phyloP scores from a whole-genome alignment of 2,329 filamentous ascomycete genomes.

The Fusarium buxicola region DNA sequence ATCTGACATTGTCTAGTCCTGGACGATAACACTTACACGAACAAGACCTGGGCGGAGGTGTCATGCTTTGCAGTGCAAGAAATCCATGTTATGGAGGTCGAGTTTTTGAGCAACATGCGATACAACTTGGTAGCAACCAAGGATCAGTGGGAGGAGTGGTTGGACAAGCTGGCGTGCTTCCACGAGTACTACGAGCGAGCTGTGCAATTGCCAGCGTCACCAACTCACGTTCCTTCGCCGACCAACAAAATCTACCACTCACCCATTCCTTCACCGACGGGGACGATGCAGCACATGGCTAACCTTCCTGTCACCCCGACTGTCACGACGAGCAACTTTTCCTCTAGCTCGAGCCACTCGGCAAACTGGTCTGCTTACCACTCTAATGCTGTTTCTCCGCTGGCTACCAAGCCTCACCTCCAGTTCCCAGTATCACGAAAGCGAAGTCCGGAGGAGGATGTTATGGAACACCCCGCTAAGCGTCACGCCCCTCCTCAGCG shows the following conservation, averaged over 20 bases:
- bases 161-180: slow-evolving; percentile 84
- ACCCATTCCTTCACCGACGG: slow-evolving; percentile 63
- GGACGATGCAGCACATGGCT: slow-evolving; percentile 45
- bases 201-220: slow-evolving; percentile 57
- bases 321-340: slow-evolving; percentile 50
- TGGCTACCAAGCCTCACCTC: slow-evolving; percentile 60
- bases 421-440: slow-evolving; percentile 59
- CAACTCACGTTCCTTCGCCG: slow-evolving; percentile 57
- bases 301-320: slow-evolving; percentile 51
- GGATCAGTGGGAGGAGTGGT: slow-evolving; percentile 88
- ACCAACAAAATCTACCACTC: slow-evolving; percentile 55
- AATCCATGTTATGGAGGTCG: slow-evolving; percentile 99
- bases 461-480: slow-evolving; percentile 67
- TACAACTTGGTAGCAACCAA: slow-evolving; percentile 91
- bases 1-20: slow-evolving; percentile 68
- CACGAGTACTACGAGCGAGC: slow-evolving; percentile 84
- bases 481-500: slow-evolving; percentile 51
- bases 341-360: slow-evolving; percentile 53
- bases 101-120: slow-evolving; percentile 98
- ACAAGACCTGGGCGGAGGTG: slow-evolving; percentile 99
- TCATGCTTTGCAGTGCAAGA: slow-evolving; percentile 93
- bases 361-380: slow-evolving; percentile 56
- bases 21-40: slow-evolving; percentile 99
- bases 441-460: slow-evolving; percentile 63
- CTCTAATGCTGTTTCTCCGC: slow-evolving; percentile 59